Base-by-base conservation (phyloP, 2,329 filamentous ascomycete species). In the Dryadomyces quercivorus region DNA sequence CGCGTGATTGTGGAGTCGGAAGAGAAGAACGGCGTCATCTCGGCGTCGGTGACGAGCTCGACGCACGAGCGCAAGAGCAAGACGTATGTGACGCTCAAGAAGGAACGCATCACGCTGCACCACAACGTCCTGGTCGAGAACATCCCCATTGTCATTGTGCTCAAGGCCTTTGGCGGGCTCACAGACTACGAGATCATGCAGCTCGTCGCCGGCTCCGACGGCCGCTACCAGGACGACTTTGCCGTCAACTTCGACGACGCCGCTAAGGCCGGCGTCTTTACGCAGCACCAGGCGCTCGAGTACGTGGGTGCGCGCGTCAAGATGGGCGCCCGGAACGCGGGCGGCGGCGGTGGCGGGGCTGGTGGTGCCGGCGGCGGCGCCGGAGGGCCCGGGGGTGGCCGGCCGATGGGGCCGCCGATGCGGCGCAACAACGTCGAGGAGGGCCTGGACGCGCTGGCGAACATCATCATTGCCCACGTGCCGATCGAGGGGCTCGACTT, bases 51-150 rank as follows among this genome's bases (percentile, higher is more conserved):
- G 34, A 98, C 91, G 8, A 94, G 91, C 81, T 96, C 93, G 34
- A 97, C 94, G 1, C 90, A 96, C 69, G 93, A 97, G 68, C 82
- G 94, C 63, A 96, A 97, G 69, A 96, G 93, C 12, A 98, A 98
- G 73, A 96, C 89, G 54, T 96, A 97, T 63, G 89, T 98, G 52
- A 81, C 92, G 15, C 73, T 95, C 53, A 97, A 97, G 72, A 97
- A 97, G 68, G 92, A 95, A 54, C 81, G 86, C 51, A 88, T 98
- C 57, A 84, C 85, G 56, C 77, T 98, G 47, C 85, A 88, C 60
- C 93, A 98, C 72, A 98, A 98, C 67, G 89, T 95, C 47, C 74
- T 98, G 8, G 85, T 85, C 50, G 93, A 98, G 66, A 86, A 93
- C 57, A 82, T 98, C n/a, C 94, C 94, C 0, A 93, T 98, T 55